Evolutionary conservation across 441 rosid genomes (phyloP).

Genomic region (Jatropha podagrica): DNA sequence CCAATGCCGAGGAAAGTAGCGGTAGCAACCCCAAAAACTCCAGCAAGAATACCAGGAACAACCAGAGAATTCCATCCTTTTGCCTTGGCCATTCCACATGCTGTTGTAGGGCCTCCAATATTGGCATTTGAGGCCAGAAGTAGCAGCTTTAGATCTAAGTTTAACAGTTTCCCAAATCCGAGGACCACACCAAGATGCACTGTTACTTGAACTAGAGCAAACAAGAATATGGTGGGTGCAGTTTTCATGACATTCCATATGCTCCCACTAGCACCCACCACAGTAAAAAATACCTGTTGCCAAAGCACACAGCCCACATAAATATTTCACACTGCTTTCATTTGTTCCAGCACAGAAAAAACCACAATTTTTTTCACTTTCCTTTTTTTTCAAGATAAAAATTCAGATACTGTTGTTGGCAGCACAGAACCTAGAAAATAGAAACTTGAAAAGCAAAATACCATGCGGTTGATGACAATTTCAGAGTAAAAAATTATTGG

Average conservation of each 20-base stretch:
- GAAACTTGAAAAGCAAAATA: neutral
- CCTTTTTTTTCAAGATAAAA: neutral
- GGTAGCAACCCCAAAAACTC: constrained; percentile 65
- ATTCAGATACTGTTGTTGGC: neutral
- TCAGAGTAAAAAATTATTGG: neutral
- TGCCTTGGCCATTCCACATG: constrained; percentile 86
- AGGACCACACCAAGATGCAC: constrained; percentile 61
- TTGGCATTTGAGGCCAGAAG: constrained; percentile 87
- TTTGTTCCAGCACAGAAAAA: neutral
- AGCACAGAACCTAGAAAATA: neutral
- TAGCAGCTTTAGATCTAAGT: constrained; percentile 55
- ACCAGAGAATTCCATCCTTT: constrained; percentile 79
- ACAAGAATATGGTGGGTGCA: constrained; percentile 76
- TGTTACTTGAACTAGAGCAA: constrained; percentile 67
- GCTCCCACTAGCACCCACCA: constrained; percentile 83
- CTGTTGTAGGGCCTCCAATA: constrained; percentile 83
- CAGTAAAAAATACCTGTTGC: constrained; percentile 68
- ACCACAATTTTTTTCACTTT: neutral
- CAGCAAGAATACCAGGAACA: constrained; percentile 72
- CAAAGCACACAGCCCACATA: neutral
- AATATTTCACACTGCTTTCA: neutral
- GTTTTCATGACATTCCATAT: constrained; percentile 66
- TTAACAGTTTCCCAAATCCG: constrained; percentile 54
- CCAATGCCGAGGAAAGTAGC: constrained; percentile 87
- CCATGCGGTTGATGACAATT: constrained; percentile 14